Percentiles rank a stretch among this genome's conserved stretches.
phyloP scores from a whole-genome alignment of 2,329 filamentous ascomycete species.

The Diaporthe sp. region DNA sequence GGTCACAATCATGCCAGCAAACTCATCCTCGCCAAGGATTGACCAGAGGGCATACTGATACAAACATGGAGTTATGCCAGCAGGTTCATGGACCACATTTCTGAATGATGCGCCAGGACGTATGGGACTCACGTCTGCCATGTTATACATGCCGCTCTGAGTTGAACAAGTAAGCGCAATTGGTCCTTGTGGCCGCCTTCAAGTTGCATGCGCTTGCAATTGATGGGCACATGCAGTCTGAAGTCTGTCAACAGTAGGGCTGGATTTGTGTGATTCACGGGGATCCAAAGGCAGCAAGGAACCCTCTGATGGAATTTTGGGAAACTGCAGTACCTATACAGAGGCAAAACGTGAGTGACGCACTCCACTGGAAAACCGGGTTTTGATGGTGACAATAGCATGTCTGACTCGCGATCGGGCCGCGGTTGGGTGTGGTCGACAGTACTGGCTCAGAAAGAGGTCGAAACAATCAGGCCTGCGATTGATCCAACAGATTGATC shows the following conservation, averaged over 20 bases:
- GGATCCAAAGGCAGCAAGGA: too few species aligned
- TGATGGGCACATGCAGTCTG: neutral
- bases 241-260: too few species aligned
- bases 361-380: neutral
- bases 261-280: neutral
- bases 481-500: neutral
- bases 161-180: too few species aligned
- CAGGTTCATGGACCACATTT: neutral
- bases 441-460: neutral
- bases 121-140: neutral
- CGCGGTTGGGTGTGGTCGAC: neutral
- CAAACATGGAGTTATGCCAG: neutral
- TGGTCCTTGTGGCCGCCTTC: neutral
- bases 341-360: neutral
- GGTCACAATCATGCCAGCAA: neutral
- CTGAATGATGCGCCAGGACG: neutral
- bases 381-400: neutral
- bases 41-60: too few species aligned
- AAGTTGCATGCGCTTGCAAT: neutral
- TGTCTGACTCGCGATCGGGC: neutral
- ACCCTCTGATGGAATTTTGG: too few species aligned
- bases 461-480: neutral
- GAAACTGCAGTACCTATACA: neutral
- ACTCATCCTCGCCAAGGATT: too few species aligned
- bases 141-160: too few species aligned